Evolutionary conservation across 2,329 filamentous ascomycete species (phyloP).

Genomic region (Colletotrichum sp.): DNA sequence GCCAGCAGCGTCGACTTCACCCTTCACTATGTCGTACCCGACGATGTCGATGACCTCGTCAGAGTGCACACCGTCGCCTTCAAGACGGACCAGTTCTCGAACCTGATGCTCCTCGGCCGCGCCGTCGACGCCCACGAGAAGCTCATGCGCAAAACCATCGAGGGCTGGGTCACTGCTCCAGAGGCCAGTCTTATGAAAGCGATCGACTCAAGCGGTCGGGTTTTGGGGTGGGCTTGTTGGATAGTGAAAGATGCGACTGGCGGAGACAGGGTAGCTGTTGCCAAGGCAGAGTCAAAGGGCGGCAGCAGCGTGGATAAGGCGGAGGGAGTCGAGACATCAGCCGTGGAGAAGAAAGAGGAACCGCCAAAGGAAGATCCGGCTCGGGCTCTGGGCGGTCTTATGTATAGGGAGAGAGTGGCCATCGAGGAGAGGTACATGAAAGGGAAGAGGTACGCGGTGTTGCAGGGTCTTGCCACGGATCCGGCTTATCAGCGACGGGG

Average conservation of each 20-base stretch:
- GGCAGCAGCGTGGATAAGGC: no score
- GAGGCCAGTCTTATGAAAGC: not conserved
- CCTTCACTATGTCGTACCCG: not conserved
- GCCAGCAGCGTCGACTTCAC: not conserved
- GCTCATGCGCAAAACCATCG: not conserved
- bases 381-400: not conserved
- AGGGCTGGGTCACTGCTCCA: not conserved
- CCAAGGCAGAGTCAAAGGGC: not conserved
- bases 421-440: not conserved
- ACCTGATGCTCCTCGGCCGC: slow-evolving; percentile 6
- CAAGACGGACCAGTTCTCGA: slow-evolving; percentile 2
- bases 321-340: not conserved
- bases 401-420: not conserved
- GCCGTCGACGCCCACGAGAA: not conserved
- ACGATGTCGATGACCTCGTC: not conserved
- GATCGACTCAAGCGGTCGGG: not conserved
- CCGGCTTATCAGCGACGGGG: not conserved
- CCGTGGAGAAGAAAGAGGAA: not conserved
- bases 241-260: not conserved
- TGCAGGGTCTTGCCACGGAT: slow-evolving; percentile 1
- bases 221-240: slow-evolving; percentile 2
- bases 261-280: not conserved
- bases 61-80: not conserved
- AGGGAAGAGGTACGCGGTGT: not conserved
- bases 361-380: not conserved